These are phyloP conservation scores for Cladorrhinum sp. DNA, from an alignment of 2,329 filamentous ascomycete species.

Conservation along the genomic window DNA sequence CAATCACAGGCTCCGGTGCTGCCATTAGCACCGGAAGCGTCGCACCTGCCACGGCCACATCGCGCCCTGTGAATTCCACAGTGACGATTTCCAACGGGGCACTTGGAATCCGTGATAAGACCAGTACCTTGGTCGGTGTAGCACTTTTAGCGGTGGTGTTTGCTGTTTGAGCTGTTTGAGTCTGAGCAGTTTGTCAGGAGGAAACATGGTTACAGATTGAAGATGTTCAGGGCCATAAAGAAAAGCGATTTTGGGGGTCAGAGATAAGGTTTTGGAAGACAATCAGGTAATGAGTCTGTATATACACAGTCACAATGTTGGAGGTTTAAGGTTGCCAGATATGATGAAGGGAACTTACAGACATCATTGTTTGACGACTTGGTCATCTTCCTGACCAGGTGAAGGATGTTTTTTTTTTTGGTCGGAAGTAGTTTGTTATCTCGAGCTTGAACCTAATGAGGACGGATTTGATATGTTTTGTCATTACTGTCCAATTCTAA, in stretches of 20 bases:
- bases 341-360: background rate
- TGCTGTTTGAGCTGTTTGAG: conserved; percentile 34
- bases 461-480: background rate
- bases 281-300: background rate
- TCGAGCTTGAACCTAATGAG: background rate
- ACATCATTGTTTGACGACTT: background rate
- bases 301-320: background rate
- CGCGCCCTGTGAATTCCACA: conserved; percentile 2
- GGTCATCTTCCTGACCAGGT: background rate
- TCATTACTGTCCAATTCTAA: too few relatives aligned
- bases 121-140: conserved; percentile 32
- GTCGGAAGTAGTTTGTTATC: background rate
- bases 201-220: background rate
- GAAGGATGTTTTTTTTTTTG: background rate
- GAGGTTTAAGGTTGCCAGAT: background rate
- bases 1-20: background rate
- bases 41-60: conserved; percentile 12
- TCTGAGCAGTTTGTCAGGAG: background rate
- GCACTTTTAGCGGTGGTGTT: conserved; percentile 32
- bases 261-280: background rate
- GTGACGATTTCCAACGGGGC: conserved; percentile 23
- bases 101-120: conserved; percentile 26
- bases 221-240: background rate
- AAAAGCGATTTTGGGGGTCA: conserved; percentile 11
- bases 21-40: conserved; percentile 25